A percentile compares a stretch with the other conserved stretches of the same genome.
These are phyloP conservation scores for Ceratocystis cubensis DNA, from an alignment of 2,329 filamentous ascomycete species.

Conservation along the genomic window DNA sequence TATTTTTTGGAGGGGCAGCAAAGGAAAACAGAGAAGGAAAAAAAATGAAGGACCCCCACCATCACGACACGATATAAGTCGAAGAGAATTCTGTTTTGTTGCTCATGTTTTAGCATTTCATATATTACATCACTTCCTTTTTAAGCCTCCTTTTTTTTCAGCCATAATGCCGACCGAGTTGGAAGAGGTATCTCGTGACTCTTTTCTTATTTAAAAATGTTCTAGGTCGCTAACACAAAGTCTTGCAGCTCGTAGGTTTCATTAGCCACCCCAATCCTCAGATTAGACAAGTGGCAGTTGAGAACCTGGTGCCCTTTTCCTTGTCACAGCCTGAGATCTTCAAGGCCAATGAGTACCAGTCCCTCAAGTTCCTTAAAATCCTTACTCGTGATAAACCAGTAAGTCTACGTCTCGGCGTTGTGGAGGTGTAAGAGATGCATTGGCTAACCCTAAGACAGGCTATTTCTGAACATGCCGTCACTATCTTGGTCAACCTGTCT, in stretches of 20 bases:
- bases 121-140: background rate
- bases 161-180: constrained; percentile 58
- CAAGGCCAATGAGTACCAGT: constrained; percentile 64
- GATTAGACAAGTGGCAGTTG: constrained; percentile 71
- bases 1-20: constrained; percentile 1
- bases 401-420: constrained; percentile 27
- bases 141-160: background rate
- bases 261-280: constrained; percentile 85
- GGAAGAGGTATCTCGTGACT: constrained; percentile 47
- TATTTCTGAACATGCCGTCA: constrained; percentile 87
- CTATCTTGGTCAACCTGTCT: constrained; percentile 77
- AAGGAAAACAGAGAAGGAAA: constrained; percentile 5
- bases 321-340: constrained; percentile 64
- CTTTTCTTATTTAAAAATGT: background rate
- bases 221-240: constrained; percentile 15
- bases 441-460: constrained; percentile 39
- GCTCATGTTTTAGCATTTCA: background rate
- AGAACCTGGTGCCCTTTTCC: constrained; percentile 77
- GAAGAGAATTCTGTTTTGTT: background rate
- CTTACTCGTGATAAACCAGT: constrained; percentile 68
- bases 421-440: too few relatives aligned
- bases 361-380: constrained; percentile 77
- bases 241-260: constrained; percentile 69
- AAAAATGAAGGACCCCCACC: constrained; percentile 6
- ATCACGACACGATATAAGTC: constrained; percentile 12